Evolutionary conservation across 1,284 basidiomycete genomes (phyloP).

Genomic region (Fomes fomentarius): DNA sequence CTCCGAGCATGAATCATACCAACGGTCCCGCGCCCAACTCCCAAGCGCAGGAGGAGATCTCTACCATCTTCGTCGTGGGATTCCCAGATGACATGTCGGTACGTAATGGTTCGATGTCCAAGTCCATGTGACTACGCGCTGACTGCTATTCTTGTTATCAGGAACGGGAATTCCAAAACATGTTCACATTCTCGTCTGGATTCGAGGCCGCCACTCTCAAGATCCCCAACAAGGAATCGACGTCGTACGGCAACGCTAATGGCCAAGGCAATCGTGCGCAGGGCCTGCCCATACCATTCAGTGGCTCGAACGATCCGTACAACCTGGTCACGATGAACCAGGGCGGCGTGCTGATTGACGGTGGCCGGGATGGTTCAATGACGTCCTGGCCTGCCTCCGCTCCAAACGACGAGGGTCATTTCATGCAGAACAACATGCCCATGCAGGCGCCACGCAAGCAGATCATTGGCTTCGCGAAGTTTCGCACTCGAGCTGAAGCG

Average conservation of each 20-base stretch:
- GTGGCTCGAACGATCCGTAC: conserved; percentile 74
- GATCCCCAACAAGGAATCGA: conserved; percentile 89
- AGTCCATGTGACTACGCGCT: conserved; percentile 11
- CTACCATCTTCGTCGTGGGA: conserved; percentile 97
- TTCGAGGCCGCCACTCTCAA: conserved; percentile 99
- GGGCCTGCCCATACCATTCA: conserved; percentile 33
- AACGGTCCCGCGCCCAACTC: conserved; percentile 30
- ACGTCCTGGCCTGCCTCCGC: conserved; percentile 63
- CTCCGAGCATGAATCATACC: conserved; percentile 33
- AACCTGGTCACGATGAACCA: conserved; percentile 79
- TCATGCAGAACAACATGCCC: conserved; percentile 38
- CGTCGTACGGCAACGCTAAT: conserved; percentile 53
- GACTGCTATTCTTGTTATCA: conserved; percentile 37
- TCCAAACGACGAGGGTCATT: conserved; percentile 43
- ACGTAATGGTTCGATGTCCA: conserved; percentile 37
- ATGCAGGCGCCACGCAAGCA: conserved; percentile 80
- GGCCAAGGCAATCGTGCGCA: conserved; percentile 25
- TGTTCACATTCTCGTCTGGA: conserved; percentile 95
- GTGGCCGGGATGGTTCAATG: conserved; percentile 67
- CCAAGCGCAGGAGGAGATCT: conserved; percentile 81
- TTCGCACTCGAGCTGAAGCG: conserved; percentile 87
- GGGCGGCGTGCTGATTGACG: conserved; percentile 75
- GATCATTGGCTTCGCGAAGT: conserved; percentile 98
- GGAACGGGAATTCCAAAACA: conserved; percentile 99
- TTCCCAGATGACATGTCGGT: conserved; percentile 99